Base-by-base conservation (phyloP, 495 filamentous ascomycete species). In the Lophiostoma macrostomum region DNA sequence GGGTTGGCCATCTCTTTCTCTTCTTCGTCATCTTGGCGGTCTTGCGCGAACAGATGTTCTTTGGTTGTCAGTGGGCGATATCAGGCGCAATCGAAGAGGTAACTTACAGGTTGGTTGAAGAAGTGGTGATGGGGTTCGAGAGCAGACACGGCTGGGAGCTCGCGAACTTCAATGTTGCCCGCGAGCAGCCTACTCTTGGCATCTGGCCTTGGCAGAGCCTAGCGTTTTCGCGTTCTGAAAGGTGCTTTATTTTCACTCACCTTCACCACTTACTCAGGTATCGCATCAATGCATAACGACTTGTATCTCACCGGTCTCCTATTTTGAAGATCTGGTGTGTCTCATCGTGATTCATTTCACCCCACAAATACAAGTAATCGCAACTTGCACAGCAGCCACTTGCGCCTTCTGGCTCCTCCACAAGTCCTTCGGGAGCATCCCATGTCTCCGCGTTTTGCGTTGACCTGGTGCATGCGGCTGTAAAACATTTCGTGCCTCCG, bases 1-100 rank as follows among this genome's bases (percentile, higher is more conserved):
- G 69, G 56, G 88, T 82, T 37, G 91, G 90, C 64, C 87, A 84
- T 54, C 80, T 79, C 67, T 87, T 82, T 75, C 90, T 93, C 72
- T 87, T 87, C 71, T 94, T 95, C 54, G 83, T 86, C 84, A 93
- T 94, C 27, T 23, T 38, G 19, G 19, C 24, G 34, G 38, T 22
- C 8, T 22, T 13, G 19, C 14, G 38, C 12, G 19, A 23, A 6
- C 6, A 11, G 19, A 22, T 10, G 19, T 38, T 38, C 6, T 6
- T 6, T 8, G 35, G 35, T 8, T 38, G 11, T 18, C 6, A 18
- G 7, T 8, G 16, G 16, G 7, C 19, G 6, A 10, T 12, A 37
- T 6, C 5, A 18, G n/a, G 34, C 5, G n/a, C 34, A 5, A 18
- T 37, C n/a, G 34, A 5, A 18, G 19, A 16, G n/a, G n/a, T n/a